A percentile compares a stretch with the other conserved stretches of the same genome.
phyloP scores from a whole-genome alignment of 169 alveolate species.

The Amoebophrya sp. region DNA sequence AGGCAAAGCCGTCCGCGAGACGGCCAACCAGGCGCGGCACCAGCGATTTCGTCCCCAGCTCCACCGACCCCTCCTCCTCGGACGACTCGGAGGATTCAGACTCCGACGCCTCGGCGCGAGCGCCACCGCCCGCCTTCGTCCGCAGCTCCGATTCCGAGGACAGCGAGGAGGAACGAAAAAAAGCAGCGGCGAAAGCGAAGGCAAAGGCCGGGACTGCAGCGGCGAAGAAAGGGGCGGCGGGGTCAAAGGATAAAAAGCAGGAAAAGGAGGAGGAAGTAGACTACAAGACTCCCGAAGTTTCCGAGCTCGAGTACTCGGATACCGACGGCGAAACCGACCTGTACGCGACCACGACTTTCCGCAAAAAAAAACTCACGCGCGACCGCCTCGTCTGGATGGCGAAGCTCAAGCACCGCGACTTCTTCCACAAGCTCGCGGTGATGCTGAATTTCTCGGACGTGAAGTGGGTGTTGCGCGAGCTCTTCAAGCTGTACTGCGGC shows the following conservation, averaged over 20 bases:
- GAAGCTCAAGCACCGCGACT: neutral
- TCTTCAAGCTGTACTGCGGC: neutral
- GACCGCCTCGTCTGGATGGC: neutral
- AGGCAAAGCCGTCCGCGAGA: no score
- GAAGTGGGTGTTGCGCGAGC: neutral
- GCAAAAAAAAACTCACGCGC: neutral
- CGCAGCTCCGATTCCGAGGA: neutral
- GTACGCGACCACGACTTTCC: neutral
- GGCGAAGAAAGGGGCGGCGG: neutral
- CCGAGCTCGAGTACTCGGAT: neutral
- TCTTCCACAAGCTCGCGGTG: neutral
- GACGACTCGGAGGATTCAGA: no score
- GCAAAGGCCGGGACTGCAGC: neutral
- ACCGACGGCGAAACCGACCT: neutral
- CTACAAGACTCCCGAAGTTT: no score
- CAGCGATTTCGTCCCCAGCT: neutral
- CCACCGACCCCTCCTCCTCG: neutral
- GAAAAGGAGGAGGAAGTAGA: neutral
- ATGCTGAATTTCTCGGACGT: neutral
- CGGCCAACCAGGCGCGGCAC: no score
- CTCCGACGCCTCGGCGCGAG: neutral
- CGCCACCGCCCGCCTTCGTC: neutral
- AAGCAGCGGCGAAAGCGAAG: neutral
- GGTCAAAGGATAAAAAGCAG: neutral
- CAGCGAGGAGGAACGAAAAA: neutral